A percentile compares a stretch with the other conserved stretches of the same genome.
phyloP scores from a whole-genome alignment of 345 rosid genomes.

The Eutrema yunnanense region DNA sequence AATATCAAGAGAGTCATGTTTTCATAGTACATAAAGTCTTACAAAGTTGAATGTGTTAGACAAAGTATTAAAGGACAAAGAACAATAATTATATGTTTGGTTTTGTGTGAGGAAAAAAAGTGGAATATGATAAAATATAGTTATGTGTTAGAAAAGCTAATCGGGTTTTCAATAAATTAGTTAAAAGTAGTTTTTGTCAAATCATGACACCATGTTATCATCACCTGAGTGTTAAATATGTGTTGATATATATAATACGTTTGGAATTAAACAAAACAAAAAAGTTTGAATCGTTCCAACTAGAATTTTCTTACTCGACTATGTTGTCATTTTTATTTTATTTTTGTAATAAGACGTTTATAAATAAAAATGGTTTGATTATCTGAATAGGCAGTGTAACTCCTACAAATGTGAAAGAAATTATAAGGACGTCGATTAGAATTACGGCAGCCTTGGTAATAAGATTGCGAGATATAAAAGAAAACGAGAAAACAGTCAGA shows the following conservation, averaged over 20 bases:
- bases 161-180: neutral
- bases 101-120: neutral
- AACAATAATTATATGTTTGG: neutral
- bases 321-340: neutral
- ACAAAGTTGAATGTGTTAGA: too few relatives aligned
- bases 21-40: neutral
- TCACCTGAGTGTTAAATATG: neutral
- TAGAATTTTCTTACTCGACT: neutral
- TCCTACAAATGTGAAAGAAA: neutral
- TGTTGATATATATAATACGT: neutral
- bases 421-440: neutral
- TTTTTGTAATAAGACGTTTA: neutral
- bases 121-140: neutral
- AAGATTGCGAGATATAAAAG: neutral
- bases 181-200: neutral
- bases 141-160: neutral
- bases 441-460: neutral
- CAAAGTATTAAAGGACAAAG: too few relatives aligned
- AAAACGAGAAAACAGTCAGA: neutral
- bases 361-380: neutral
- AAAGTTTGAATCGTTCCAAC: constrained; percentile 2
- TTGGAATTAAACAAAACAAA: neutral
- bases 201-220: constrained; percentile 23
- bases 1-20: neutral
- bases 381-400: neutral